These are phyloP conservation scores for Penicillium diatomitis DNA, from an alignment of 495 filamentous ascomycete genomes.

Conservation along the genomic window DNA sequence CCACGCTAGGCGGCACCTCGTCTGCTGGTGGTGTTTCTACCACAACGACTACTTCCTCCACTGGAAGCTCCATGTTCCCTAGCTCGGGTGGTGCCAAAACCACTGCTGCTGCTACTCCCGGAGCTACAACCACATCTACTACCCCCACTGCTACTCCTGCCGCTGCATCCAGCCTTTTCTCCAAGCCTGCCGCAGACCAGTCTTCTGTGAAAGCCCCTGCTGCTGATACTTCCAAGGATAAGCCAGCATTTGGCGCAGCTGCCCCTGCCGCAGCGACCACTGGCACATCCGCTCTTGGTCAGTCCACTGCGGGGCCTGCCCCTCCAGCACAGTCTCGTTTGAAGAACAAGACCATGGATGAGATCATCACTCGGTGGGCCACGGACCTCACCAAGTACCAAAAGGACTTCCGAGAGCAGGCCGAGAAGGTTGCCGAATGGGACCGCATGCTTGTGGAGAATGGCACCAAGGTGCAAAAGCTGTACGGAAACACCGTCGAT, in stretches of 20 bases:
- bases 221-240: constrained; percentile 15
- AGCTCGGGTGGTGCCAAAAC: constrained; percentile 26
- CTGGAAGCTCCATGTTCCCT: constrained; percentile 33
- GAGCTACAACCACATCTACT: constrained; percentile 20
- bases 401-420: constrained; percentile 86
- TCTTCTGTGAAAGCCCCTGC: constrained; percentile 20
- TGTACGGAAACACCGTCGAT: constrained; percentile 79
- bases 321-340: constrained; percentile 76
- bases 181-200: constrained; percentile 16
- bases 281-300: constrained; percentile 38
- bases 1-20: constrained; percentile 23
- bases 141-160: constrained; percentile 10
- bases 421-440: constrained; percentile 78
- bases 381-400: constrained; percentile 91
- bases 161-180: constrained; percentile 13
- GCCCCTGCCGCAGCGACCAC: constrained; percentile 21
- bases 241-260: constrained; percentile 16
- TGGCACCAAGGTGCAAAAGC: constrained; percentile 79
- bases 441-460: constrained; percentile 88
- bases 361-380: constrained; percentile 98
- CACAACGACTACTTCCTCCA: constrained; percentile 16
- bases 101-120: constrained; percentile 22
- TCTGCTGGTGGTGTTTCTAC: constrained; percentile 27
- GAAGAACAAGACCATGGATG: constrained; percentile 98
- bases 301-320: constrained; percentile 68